Base-by-base conservation (phyloP, 1,284 basidiomycete species). In the Hemileia vastatrix region DNA sequence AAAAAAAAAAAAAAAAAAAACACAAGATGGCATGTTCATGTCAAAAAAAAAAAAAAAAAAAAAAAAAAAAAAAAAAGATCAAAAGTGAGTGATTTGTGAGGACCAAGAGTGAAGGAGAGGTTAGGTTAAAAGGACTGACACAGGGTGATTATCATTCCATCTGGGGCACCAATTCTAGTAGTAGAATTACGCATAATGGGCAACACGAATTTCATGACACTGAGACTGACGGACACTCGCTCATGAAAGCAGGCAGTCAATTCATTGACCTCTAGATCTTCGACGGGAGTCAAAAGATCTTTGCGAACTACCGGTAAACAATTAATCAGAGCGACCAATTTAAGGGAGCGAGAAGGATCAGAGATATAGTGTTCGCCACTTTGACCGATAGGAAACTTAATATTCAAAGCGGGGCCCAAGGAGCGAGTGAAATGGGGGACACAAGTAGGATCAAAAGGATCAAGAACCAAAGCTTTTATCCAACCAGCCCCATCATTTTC, bases 181-280 rank as follows among this genome's bases (percentile, higher is more conserved):
- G 55, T 48, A 27, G 59, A 62, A 40, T 62, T 54, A 2, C 59
- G 59, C 8, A 62, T 50, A 13, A 62, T 62, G 21, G 59, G 59
- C 3, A 62, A 53, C n/a, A 62, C 32, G n/a, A 55, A 6, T 19
- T 62, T 62, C 31, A 62, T 18, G 27, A 62, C 23, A 3, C 55
- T 53, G 4, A 62, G 45, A 31, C 45, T 49, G 44, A 44, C 19
- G 4, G 44, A 40, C 5, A 48, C 43, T 13, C 44, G 21, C 4
- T 31, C 24, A 32, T 21, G 18, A n/a, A 61, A 18, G 2, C 33
- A 18, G 18, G 51, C 36, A 32, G 55, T 23, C 11, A 54, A 45
- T 11, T 62, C 51, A 33, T 32, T 11, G 6, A 23, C 13, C n/a
- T 49, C 31, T 18, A 62, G 18, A 18, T 43, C 31, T 54, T 62